Evolutionary conservation across 2,329 filamentous ascomycete species (phyloP), one percentile per base, ranked within the genome.

Genomic region (Colletotrichum sp.): DNA sequence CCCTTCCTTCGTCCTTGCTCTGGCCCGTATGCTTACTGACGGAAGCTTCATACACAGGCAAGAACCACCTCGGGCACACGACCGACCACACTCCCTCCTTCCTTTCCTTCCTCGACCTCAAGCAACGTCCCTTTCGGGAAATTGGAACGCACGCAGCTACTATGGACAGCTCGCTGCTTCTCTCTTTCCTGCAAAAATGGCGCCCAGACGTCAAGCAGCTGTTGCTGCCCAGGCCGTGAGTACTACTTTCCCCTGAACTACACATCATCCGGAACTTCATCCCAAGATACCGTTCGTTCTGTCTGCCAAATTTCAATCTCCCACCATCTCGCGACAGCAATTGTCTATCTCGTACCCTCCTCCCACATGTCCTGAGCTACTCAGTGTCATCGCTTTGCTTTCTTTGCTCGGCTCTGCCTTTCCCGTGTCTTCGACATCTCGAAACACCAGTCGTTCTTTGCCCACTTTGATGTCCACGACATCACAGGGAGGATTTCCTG

Each of bases 181-280:
- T 30, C 36, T 59, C 60, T 52, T 76, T 73, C 60, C 43, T 52
- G 43, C 74, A 52, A 24, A 24, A 48, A 76, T 76, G 74, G 74
- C 71, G 10, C 74, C 74, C 12, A 64, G 59, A 60, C 64, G 74
- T 48, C 70, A 69, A 60, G 74, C 74, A 48, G 74, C 74, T 52
- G 70, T 76, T 74, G 71, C 74, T 69, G 74, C 74, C 2, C 32
- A 72, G 34, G 74, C 71, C 30, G 74, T 76, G 34, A 76, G 74
- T 74, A 24, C n/a, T 12, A 28, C 48, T 43, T 65, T 14, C 26
- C 34, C n/a, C 59, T 32, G 59, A 63, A 28, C 12, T n/a, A 21
- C 36, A 64, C 59, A 28, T 32, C 34, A 39, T 55, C 21, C 9
- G 7, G 43, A 52, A 26, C 32, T 16, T 55, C 57, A 43, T 28